Conservation (phyloP, 768 basidiomycete genomes). For the Pleurotus ostreatus region DNA sequence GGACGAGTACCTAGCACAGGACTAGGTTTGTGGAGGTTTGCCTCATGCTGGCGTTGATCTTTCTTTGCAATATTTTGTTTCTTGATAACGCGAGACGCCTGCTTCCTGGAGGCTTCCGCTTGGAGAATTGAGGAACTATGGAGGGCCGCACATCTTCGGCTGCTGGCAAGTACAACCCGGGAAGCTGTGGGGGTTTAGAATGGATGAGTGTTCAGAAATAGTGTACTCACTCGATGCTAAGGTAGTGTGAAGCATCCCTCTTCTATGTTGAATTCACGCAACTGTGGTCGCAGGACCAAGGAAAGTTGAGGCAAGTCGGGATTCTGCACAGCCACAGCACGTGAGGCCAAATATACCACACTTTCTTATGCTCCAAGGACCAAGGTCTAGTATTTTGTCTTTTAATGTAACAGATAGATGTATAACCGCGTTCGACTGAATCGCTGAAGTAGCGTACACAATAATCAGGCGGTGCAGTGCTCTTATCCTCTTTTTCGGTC, state of each 20-base stretch:
- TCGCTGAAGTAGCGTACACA: too few species aligned
- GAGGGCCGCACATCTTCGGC: conserved; percentile 20
- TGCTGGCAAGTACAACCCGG: neutral
- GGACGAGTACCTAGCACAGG: conserved; percentile 72
- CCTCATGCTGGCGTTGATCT: conserved; percentile 26
- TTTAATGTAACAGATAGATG: too few species aligned
- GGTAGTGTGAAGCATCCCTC: neutral
- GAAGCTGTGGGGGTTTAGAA: neutral
- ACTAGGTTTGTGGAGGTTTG: conserved; percentile 41
- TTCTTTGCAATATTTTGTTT: conserved; percentile 44
- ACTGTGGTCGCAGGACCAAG: too few species aligned
- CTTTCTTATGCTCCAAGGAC: too few species aligned
- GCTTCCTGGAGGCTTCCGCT: conserved; percentile 27
- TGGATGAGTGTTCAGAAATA: neutral
- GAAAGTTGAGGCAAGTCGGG: too few species aligned
- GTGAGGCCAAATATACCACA: too few species aligned
- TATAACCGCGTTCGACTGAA: too few species aligned
- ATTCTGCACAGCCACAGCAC: too few species aligned
- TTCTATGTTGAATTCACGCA: too few species aligned
- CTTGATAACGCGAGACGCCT: conserved; percentile 30
- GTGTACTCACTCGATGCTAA: neutral
- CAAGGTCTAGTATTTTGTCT: too few species aligned
- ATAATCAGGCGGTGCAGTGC: conserved; percentile 4
- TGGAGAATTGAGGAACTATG: conserved; percentile 44
- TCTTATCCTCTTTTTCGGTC: conserved; percentile 33